Percentiles rank a stretch among this genome's conserved stretches.
These are phyloP conservation scores for Aquilaria yunnanensis DNA, from an alignment of 345 rosid species.

Conservation along the genomic window DNA sequence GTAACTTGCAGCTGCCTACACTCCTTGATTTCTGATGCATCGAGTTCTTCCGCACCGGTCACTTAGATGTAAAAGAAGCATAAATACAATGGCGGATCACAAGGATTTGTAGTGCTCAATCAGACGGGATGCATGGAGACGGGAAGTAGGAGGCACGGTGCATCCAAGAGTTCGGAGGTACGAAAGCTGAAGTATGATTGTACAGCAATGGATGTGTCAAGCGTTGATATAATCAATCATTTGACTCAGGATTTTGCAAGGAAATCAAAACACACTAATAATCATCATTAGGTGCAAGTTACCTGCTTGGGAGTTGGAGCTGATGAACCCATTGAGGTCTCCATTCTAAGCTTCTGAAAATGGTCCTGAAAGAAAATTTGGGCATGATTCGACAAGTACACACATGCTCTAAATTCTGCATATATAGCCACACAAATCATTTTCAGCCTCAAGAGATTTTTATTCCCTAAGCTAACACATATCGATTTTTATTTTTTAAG, in stretches of 20 bases:
- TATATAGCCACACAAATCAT: no score
- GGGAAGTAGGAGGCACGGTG: constrained; percentile 69
- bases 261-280: neutral
- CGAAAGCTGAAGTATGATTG: constrained; percentile 35
- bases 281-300: neutral
- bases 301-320: constrained; percentile 90
- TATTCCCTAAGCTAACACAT: no score
- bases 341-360: constrained; percentile 73
- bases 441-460: no score
- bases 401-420: no score
- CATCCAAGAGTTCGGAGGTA: constrained; percentile 82
- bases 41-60: no score
- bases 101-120: constrained; percentile 87
- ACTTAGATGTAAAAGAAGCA: neutral
- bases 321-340: constrained; percentile 80
- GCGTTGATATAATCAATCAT: neutral
- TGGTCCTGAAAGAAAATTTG: constrained; percentile 50
- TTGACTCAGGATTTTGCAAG: neutral
- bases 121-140: constrained; percentile 85
- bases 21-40: no score
- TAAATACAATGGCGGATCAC: constrained; percentile 18
- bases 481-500: no score
- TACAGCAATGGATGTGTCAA: no score
- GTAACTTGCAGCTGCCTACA: no score
- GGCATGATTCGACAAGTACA: no score